A percentile compares a stretch with the other conserved stretches of the same genome.
Evolutionary conservation across 495 filamentous ascomycete genomes (phyloP).

Genomic region (Amniculicola lignicola): DNA sequence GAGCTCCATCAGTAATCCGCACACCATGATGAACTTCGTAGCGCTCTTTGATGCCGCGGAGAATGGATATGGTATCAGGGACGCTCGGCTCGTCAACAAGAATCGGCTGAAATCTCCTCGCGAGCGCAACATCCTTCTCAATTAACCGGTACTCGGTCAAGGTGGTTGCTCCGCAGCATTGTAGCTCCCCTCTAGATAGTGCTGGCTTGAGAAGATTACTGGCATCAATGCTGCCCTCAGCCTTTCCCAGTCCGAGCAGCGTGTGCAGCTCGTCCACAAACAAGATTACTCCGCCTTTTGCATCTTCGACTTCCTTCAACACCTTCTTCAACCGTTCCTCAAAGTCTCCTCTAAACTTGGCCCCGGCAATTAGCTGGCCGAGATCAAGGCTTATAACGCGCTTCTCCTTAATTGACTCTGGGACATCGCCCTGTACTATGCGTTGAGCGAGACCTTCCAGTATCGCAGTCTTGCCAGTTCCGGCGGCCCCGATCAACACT

Average conservation of each 20-base stretch:
- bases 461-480: slow-evolving; percentile 94
- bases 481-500: slow-evolving; percentile 85
- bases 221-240: slow-evolving; percentile 93
- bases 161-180: slow-evolving; percentile 94
- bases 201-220: slow-evolving; percentile 96
- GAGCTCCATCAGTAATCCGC: slow-evolving; percentile 84
- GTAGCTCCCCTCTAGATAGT: slow-evolving; percentile 82
- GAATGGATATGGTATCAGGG: slow-evolving; percentile 89
- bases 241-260: slow-evolving; percentile 86
- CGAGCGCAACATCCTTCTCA: slow-evolving; percentile 93
- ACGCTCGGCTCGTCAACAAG: slow-evolving; percentile 84
- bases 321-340: slow-evolving; percentile 91
- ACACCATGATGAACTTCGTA: slow-evolving; percentile 97
- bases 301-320: slow-evolving; percentile 83
- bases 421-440: slow-evolving; percentile 89
- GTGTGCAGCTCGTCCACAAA: slow-evolving; percentile 97
- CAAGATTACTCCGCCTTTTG: slow-evolving; percentile 82
- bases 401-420: slow-evolving; percentile 95
- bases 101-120: slow-evolving; percentile 91
- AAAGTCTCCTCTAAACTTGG: slow-evolving; percentile 94
- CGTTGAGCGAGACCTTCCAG: slow-evolving; percentile 88
- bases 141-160: slow-evolving; percentile 87
- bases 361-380: slow-evolving; percentile 88
- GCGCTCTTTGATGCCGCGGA: slow-evolving; percentile 92
- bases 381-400: slow-evolving; percentile 82